A percentile compares a stretch with the other conserved stretches of the same genome.
Conservation (phyloP, 2,329 filamentous ascomycete species). For the Pseudogymnoascus sp. region DNA sequence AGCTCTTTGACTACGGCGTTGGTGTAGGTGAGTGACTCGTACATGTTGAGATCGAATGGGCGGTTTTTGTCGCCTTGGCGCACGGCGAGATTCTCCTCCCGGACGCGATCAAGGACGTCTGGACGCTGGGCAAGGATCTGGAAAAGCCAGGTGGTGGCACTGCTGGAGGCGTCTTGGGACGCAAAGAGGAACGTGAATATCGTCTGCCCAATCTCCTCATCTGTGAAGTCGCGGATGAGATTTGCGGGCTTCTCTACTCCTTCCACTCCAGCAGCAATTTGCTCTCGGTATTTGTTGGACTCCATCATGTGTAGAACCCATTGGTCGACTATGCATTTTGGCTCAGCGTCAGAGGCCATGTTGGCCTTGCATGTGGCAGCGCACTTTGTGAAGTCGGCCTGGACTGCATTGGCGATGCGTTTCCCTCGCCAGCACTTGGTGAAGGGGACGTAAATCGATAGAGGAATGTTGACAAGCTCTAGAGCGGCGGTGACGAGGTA, state of each 20-base stretch:
- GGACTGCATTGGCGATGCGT: conserved; percentile 62
- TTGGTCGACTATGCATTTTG: conserved; percentile 67
- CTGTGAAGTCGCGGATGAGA: conserved; percentile 41
- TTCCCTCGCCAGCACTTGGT: conserved; percentile 72
- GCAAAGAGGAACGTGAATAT: conserved; percentile 47
- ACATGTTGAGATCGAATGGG: conserved; percentile 36
- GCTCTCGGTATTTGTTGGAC: conserved; percentile 56
- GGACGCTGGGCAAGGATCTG: conserved; percentile 42
- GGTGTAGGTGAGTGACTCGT: conserved; percentile 42
- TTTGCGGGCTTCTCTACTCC: conserved; percentile 36
- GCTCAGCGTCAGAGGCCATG: conserved; percentile 59
- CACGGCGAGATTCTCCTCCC: conserved; percentile 38
- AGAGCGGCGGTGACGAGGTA: conserved; percentile 69
- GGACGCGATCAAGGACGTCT: conserved; percentile 37
- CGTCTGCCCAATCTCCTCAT: conserved; percentile 41
- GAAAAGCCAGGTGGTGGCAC: conserved; percentile 44
- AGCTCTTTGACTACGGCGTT: conserved; percentile 45
- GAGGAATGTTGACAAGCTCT: conserved; percentile 70
- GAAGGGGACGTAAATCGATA: conserved; percentile 60
- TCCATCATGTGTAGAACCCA: conserved; percentile 70
- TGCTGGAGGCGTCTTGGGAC: conserved; percentile 44
- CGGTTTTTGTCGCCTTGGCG: conserved; percentile 34
- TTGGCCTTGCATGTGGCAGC: conserved; percentile 62
- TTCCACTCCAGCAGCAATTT: conserved; percentile 47
- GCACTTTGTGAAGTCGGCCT: conserved; percentile 61